These are phyloP conservation scores for Talaromyces sp. DNA, from an alignment of 2,329 filamentous ascomycete species.

Conservation along the genomic window DNA sequence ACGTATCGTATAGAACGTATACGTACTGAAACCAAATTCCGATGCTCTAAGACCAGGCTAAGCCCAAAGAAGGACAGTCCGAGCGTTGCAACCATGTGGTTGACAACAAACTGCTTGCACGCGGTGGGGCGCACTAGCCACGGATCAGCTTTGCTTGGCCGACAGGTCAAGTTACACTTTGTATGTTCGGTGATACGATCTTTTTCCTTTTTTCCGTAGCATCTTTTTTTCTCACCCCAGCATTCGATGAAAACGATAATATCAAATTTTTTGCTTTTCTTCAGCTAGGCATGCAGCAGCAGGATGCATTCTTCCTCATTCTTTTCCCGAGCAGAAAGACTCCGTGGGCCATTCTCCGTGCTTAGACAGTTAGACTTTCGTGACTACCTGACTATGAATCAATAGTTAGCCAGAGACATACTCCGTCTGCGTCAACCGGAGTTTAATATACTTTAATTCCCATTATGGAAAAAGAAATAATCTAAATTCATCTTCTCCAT, in stretches of 20 bases:
- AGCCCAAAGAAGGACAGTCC: not conserved
- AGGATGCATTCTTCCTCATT: not conserved
- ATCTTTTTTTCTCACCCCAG: not conserved
- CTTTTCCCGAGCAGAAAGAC: not conserved
- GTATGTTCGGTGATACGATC: not conserved
- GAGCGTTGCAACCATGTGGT: constrained; percentile 11
- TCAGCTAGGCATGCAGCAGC: not conserved
- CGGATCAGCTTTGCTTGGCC: not conserved
- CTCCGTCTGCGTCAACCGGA: not conserved
- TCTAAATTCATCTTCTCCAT: not conserved
- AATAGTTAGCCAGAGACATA: not conserved
- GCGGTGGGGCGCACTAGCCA: not conserved
- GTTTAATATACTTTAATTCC: not conserved
- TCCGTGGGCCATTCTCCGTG: not conserved
- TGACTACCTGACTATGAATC: not conserved
- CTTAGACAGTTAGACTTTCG: not conserved
- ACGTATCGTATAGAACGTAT: too few species aligned
- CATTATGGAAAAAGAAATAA: not conserved
- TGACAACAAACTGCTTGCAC: constrained; percentile 3
- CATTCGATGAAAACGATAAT: too few species aligned
- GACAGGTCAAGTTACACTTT: not conserved
- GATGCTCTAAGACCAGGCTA: not conserved
- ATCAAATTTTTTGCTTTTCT: not conserved
- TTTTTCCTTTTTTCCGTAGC: not conserved
- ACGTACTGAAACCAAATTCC: too few species aligned